Evolutionary conservation across 345 rosid species (phyloP).

Genomic region (Alliaria petiolata): DNA sequence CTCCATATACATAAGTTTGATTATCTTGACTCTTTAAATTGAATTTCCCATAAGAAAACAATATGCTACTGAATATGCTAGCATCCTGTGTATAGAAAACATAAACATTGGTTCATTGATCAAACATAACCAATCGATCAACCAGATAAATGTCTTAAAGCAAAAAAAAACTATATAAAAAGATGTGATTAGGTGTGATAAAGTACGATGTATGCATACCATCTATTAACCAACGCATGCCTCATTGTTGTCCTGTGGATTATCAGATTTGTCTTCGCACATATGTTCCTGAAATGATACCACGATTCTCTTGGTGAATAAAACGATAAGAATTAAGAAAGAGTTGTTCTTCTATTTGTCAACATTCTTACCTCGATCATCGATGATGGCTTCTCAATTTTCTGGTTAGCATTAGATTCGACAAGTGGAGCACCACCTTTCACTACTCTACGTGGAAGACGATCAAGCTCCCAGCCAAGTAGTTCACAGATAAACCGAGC

Average conservation of each 20-base stretch:
- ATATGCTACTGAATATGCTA: neutral
- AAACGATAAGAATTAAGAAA: neutral
- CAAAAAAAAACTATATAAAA: neutral
- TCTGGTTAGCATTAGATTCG: conserved; percentile 12
- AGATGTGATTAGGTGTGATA: neutral
- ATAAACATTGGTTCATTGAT: neutral
- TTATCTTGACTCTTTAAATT: neutral
- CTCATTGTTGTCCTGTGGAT: conserved; percentile 5
- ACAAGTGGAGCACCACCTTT: conserved; percentile 38
- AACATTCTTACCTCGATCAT: conserved; percentile 13
- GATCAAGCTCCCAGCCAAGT: conserved; percentile 59
- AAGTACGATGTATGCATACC: neutral
- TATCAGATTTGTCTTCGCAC: conserved; percentile 20
- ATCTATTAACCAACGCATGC: conserved; percentile 6
- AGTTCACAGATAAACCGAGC: conserved; percentile 60
- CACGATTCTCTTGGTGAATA: neutral
- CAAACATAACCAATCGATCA: neutral
- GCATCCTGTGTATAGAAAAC: neutral
- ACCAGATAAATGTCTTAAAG: neutral
- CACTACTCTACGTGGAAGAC: conserved; percentile 1
- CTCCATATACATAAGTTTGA: conserved; percentile 4
- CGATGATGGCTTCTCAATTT: conserved; percentile 10
- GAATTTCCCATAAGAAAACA: conserved; percentile 9
- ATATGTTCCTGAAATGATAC: conserved; percentile 25
- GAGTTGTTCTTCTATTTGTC: neutral